Evolutionary conservation across 441 rosid species (phyloP), one percentile per base, ranked within the genome.

Genomic region (Dalechampia spathulata): DNA sequence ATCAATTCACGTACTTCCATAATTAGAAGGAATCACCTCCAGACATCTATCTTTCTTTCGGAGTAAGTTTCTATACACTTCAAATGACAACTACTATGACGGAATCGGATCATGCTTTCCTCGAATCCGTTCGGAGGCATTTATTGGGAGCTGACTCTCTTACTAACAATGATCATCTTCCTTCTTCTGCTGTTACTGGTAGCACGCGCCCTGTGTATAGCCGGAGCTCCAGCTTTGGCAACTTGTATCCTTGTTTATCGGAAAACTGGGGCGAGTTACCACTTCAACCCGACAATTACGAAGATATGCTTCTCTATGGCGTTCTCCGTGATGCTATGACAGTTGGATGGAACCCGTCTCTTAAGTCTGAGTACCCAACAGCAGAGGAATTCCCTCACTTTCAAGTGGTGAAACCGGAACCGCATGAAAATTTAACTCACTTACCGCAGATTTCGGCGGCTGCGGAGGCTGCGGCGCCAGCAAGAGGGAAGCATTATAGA

Each of bases 191-290:
- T 47, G 17, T 49, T 14, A 34, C 45, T 12, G 0, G 46, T 21
- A 17, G 21, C 20, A 21, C 52, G 22, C 58, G 57, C 15, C 77
- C 82, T 37, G 58, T 66, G 16, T 77, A 76, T 59, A 37, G 72
- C 75, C 16, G 83, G 73, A 78, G 72, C 60, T 65, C 82, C 12
- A 86, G 89, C 52, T 81, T 81, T 38, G 38, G 85, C 50, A 65
- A 78, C 21, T 65, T 80, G 76, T 64, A 78, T 66, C 83, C 93
- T 47, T 86, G 90, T 15, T 66, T 82, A 47, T 72, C 87, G 0
- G 93, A 86, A 27, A 86, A 73, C 25, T 92, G 96, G 96, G 98
- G 96, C 5, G 95, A 85, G 0, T 75, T 92, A 52, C 97, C 99
- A 0, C 60, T 92, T 38, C 75, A 80, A 62, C 83, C 77, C 26